phyloP scores from a whole-genome alignment of 1,139 yeast genomes.

The Nakaseomyces delphensis region DNA sequence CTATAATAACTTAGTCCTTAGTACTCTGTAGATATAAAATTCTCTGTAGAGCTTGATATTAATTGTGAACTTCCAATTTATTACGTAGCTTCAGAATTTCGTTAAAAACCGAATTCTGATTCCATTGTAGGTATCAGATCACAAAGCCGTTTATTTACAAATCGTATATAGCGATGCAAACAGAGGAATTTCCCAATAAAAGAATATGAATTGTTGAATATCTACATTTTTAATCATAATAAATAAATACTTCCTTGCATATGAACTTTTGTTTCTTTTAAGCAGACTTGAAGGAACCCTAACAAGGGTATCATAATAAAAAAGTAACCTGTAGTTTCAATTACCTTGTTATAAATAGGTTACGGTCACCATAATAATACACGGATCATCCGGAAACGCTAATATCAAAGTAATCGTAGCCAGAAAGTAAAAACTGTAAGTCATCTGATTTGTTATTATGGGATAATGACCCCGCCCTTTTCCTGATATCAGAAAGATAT shows the following conservation, averaged over 20 bases:
- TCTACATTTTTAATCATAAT: background rate
- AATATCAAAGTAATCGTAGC: constrained; percentile 31
- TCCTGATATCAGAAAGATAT: background rate
- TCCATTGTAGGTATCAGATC: background rate
- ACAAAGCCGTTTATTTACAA: background rate
- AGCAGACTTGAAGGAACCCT: too few relatives aligned
- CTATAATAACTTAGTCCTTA: too few relatives aligned
- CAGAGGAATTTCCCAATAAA: too few relatives aligned
- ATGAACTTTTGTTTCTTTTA: background rate
- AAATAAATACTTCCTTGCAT: background rate
- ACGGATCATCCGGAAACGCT: constrained; percentile 20
- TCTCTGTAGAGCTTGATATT: too few relatives aligned
- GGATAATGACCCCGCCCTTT: constrained; percentile 1
- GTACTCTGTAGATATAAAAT: too few relatives aligned
- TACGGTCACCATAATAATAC: too few relatives aligned
- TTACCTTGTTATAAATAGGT: too few relatives aligned
- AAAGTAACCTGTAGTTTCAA: too few relatives aligned
- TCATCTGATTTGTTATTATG: constrained; percentile 20
- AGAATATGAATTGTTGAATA: background rate
- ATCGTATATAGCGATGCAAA: too few relatives aligned
- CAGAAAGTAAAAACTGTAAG: constrained; percentile 23
- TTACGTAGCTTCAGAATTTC: too few relatives aligned
- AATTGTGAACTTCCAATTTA: too few relatives aligned
- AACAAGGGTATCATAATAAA: too few relatives aligned
- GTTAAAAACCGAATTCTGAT: background rate